A percentile compares a stretch with the other conserved stretches of the same genome.
These are phyloP conservation scores for Ramularia collo-cygni DNA, from an alignment of 2,329 filamentous ascomycete genomes.

Conservation along the genomic window DNA sequence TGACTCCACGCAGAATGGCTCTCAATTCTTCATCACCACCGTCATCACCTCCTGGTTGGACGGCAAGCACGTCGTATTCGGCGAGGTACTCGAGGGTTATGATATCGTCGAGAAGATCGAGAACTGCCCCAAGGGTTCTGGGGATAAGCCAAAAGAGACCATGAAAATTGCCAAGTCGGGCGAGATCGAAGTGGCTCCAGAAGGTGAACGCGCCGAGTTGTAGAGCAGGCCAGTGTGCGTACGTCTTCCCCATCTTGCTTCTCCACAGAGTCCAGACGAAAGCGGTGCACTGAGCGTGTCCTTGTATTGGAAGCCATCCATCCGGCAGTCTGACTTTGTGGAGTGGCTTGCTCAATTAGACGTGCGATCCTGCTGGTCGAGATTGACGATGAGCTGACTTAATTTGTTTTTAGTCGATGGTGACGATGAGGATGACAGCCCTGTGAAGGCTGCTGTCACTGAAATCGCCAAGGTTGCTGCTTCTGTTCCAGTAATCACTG, in stretches of 20 bases:
- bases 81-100: constrained; percentile 81
- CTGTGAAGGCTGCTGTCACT: constrained; percentile 9
- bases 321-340: too few species aligned
- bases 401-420: too few species aligned
- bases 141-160: constrained; percentile 61
- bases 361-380: too few species aligned
- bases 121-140: constrained; percentile 56
- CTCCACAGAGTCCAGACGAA: constrained; percentile 1
- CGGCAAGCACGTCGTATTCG: constrained; percentile 79
- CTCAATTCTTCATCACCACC: constrained; percentile 88
- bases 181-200: constrained; percentile 72
- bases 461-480: constrained; percentile 10
- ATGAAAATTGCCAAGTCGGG: constrained; percentile 79
- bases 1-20: constrained; percentile 53
- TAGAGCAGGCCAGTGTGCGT: constrained; percentile 44
- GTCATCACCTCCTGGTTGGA: constrained; percentile 76
- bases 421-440: not conserved
- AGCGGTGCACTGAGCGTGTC: too few species aligned
- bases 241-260: constrained; percentile 2
- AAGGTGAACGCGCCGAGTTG: constrained; percentile 91
- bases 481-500: constrained; percentile 1
- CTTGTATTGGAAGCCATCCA: too few species aligned
- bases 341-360: too few species aligned
- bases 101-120: constrained; percentile 75
- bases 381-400: too few species aligned